Evolutionary conservation across 2,329 filamentous ascomycete genomes (phyloP).

Genomic region (Trichoderma endophyticum): DNA sequence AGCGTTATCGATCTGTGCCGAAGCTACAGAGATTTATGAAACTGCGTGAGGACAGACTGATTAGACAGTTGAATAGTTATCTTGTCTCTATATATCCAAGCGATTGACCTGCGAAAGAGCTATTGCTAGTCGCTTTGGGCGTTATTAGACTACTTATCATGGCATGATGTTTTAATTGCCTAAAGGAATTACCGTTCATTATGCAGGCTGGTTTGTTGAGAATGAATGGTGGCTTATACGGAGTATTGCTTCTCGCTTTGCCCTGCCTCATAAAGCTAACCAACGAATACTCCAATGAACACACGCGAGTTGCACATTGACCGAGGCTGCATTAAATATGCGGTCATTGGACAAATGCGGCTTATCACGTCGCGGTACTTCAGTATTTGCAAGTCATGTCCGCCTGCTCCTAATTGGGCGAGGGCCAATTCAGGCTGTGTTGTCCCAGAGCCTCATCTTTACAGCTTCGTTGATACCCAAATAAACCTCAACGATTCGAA

Average conservation of each 20-base stretch:
- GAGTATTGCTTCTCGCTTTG: not conserved
- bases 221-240: too few species aligned
- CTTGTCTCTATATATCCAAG: not conserved
- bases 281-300: not conserved
- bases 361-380: not conserved
- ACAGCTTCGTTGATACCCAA: not conserved
- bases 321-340: not conserved
- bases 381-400: not conserved
- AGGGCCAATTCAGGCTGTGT: not conserved
- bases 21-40: not conserved
- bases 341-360: not conserved
- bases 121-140: too few species aligned
- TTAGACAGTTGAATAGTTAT: not conserved
- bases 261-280: not conserved
- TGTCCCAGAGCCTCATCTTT: not conserved
- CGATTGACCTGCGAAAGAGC: not conserved
- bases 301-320: not conserved
- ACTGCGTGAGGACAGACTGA: not conserved
- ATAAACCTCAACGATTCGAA: not conserved
- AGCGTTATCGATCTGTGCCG: not conserved
- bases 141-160: too few species aligned
- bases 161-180: too few species aligned
- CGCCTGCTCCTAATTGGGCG: not conserved
- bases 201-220: too few species aligned
- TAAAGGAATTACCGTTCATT: too few species aligned